These are phyloP conservation scores for Purpureocillium takamizusanense DNA, from an alignment of 2,329 filamentous ascomycete species.

Conservation along the genomic window DNA sequence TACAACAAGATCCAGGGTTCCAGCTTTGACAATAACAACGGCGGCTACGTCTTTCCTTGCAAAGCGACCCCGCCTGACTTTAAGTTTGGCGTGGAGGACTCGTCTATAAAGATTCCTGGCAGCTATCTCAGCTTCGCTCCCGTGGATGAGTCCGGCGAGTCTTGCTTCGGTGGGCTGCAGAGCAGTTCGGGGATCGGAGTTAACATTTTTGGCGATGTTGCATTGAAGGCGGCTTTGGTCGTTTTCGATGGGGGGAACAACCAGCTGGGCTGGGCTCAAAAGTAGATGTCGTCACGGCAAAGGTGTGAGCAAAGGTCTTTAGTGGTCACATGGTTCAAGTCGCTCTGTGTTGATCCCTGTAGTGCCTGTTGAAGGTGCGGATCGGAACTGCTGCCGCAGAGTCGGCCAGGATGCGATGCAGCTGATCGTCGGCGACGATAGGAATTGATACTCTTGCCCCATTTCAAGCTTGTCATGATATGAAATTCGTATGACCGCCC, in stretches of 20 bases:
- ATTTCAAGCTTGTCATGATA: too few species aligned
- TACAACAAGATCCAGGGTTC: conserved; percentile 31
- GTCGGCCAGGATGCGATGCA: too few species aligned
- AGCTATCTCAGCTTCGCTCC: conserved; percentile 42
- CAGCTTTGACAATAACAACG: conserved; percentile 20
- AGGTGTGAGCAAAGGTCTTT: too few species aligned
- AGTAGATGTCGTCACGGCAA: background rate
- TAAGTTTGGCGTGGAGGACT: conserved; percentile 45
- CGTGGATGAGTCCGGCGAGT: conserved; percentile 23
- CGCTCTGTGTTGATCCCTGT: too few species aligned
- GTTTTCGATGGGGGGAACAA: conserved; percentile 46
- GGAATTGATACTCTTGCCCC: too few species aligned
- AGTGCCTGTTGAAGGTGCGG: too few species aligned
- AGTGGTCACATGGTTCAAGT: too few species aligned
- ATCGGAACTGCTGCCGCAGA: too few species aligned
- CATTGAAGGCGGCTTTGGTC: conserved; percentile 51
- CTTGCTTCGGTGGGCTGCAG: conserved; percentile 61
- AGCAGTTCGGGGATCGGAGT: conserved; percentile 32
- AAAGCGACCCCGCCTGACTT: conserved; percentile 34
- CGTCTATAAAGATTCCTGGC: conserved; percentile 46
- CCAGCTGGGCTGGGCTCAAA: conserved; percentile 30
- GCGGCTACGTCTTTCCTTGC: conserved; percentile 32
- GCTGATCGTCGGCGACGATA: too few species aligned
- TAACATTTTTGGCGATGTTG: conserved; percentile 53
- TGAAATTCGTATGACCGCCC: too few species aligned